Evolutionary conservation across 2,329 filamentous ascomycete species (phyloP).

Genomic region (Escovopsis sp.): DNA sequence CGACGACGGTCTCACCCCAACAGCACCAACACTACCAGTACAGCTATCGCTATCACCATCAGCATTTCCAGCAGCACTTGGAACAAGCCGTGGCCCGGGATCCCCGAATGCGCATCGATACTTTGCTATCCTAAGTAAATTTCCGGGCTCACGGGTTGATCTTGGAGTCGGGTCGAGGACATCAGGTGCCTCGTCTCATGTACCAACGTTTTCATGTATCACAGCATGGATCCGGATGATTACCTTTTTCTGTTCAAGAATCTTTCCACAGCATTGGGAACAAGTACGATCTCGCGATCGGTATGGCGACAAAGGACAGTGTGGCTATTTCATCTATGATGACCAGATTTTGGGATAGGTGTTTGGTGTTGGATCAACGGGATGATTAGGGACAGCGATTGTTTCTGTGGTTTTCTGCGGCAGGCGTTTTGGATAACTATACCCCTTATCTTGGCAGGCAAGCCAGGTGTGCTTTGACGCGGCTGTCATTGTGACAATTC

Average conservation of each 20-base stretch:
- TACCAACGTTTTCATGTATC: neutral
- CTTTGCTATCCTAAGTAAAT: no score
- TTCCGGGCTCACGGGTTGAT: no score
- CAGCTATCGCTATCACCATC: neutral
- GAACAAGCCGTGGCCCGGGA: conserved; percentile 4
- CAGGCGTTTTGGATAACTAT: no score
- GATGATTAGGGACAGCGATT: no score
- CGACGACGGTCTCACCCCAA: neutral
- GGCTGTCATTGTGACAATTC: no score
- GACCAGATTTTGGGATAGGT: neutral
- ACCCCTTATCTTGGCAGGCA: no score
- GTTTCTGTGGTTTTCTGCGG: no score
- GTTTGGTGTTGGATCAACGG: neutral
- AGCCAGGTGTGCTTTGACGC: no score
- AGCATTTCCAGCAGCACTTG: conserved; percentile 5
- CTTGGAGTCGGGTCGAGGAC: neutral
- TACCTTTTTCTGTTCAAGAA: neutral
- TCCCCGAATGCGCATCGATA: no score
- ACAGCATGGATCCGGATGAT: neutral
- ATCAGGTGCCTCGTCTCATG: neutral
- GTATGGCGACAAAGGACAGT: neutral
- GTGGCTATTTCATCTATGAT: neutral
- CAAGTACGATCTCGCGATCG: neutral
- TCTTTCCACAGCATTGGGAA: neutral
- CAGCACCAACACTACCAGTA: neutral